A percentile compares a stretch with the other conserved stretches of the same genome.
These are phyloP conservation scores for Cinnamomum chago DNA, from an alignment of 164 flowering plant genomes.

Conservation along the genomic window DNA sequence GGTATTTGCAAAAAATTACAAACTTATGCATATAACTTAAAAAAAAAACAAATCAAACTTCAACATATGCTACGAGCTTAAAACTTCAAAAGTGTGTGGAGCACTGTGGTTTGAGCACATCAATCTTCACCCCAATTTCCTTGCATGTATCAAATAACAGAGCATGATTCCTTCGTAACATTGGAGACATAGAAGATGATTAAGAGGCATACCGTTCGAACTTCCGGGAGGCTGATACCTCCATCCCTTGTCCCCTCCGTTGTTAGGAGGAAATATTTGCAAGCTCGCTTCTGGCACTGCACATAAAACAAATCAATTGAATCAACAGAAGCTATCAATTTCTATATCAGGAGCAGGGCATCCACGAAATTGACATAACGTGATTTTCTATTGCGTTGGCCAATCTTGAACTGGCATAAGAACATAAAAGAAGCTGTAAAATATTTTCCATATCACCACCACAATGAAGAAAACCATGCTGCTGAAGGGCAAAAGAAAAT, in stretches of 20 bases:
- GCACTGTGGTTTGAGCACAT: background rate
- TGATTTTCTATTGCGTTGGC: background rate
- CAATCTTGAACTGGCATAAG: background rate
- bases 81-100: background rate
- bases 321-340: background rate
- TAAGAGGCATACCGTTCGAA: slow-evolving; percentile 50
- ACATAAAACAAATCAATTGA: slow-evolving; percentile 1
- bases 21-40: background rate
- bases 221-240: slow-evolving; percentile 62
- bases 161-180: background rate
- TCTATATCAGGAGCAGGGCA: background rate
- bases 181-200: background rate
- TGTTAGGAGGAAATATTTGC: slow-evolving; percentile 76
- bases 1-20: too few relatives aligned
- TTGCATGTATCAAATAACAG: background rate
- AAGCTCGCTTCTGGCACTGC: slow-evolving; percentile 71
- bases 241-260: slow-evolving; percentile 41
- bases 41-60: too few relatives aligned
- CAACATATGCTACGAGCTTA: background rate
- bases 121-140: background rate
- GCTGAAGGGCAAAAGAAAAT: background rate
- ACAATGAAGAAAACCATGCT: background rate
- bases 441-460: background rate
- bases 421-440: background rate
- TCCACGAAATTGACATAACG: background rate